These are phyloP conservation scores for Alectoria sarmentosa DNA, from an alignment of 495 filamentous ascomycete species.

Conservation along the genomic window DNA sequence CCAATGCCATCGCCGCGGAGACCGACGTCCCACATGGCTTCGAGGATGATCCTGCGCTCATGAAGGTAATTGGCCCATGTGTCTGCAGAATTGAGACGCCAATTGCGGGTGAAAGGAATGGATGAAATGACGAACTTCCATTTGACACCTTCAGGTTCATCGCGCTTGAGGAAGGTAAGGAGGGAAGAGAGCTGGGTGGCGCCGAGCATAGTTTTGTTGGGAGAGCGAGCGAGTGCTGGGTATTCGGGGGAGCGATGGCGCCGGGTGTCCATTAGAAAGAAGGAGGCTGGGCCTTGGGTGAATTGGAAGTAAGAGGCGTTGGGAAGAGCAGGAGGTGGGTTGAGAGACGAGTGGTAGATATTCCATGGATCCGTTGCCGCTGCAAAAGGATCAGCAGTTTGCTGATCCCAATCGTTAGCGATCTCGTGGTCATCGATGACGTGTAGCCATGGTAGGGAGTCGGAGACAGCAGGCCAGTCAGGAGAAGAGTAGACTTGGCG, in stretches of 20 bases:
- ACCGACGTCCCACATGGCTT: constrained; percentile 78
- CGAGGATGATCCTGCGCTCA: constrained; percentile 71
- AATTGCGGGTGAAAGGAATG: constrained; percentile 96
- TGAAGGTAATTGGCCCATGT: constrained; percentile 87
- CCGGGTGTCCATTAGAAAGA: constrained; percentile 92
- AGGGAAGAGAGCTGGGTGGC: constrained; percentile 69
- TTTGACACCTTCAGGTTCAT: constrained; percentile 65
- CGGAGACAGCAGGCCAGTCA: constrained; percentile 63
- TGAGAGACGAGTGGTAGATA: constrained; percentile 76
- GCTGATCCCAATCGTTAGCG: constrained; percentile 77
- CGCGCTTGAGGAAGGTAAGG: constrained; percentile 61
- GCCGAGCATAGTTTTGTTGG: constrained; percentile 82
- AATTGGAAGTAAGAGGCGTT: constrained; percentile 79
- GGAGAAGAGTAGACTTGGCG: constrained; percentile 89
- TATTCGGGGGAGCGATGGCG: constrained; percentile 67
- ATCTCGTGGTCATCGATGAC: constrained; percentile 96
- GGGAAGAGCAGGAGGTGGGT: constrained; percentile 58
- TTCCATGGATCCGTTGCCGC: constrained; percentile 79
- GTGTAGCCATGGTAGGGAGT: constrained; percentile 81
- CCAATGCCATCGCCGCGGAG: constrained; percentile 60
- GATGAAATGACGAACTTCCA: constrained; percentile 91
- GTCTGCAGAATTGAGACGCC: constrained; percentile 73
- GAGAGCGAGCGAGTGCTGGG: constrained; percentile 39
- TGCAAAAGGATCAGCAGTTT: constrained; percentile 63
- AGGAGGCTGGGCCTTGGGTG: constrained; percentile 78